Evolutionary conservation across 2,329 filamentous ascomycete species (phyloP).

Genomic region (Colletotrichum eleusines): DNA sequence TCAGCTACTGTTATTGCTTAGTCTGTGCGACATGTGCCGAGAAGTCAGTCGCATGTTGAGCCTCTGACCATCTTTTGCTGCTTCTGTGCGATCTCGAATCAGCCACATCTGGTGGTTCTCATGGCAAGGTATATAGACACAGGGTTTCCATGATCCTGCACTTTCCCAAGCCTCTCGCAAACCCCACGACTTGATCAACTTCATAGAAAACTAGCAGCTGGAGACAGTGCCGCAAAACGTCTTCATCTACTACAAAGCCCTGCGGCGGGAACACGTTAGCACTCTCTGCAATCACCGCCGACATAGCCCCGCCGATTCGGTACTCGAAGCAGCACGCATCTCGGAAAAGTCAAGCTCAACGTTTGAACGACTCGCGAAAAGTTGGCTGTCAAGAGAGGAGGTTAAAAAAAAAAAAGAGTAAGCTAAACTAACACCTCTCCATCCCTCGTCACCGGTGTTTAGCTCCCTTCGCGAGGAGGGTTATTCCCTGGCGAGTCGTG

Average conservation of each 20-base stretch:
- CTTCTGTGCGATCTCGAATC: constrained; percentile 50
- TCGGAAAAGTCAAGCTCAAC: neutral
- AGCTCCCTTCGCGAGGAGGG: neutral
- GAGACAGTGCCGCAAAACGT: neutral
- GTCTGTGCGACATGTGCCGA: constrained; percentile 40
- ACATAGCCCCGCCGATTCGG: neutral
- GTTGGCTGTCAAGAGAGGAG: neutral
- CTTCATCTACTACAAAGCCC: neutral
- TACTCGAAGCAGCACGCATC: neutral
- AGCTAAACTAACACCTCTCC: neutral
- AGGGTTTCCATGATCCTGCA: constrained; percentile 49
- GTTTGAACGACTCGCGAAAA: neutral
- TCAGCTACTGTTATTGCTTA: constrained; percentile 31
- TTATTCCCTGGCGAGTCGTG: neutral
- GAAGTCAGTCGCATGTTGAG: constrained; percentile 39
- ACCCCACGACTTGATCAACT: constrained; percentile 20
- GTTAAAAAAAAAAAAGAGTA: neutral
- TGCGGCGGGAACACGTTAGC: neutral
- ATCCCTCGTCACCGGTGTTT: neutral
- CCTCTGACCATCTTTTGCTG: constrained; percentile 44
- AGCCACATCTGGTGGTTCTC: constrained; percentile 45
- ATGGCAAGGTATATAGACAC: constrained; percentile 54
- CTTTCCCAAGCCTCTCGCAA: constrained; percentile 41
- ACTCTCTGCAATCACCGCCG: neutral
- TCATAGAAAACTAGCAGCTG: neutral